Percentiles rank a stretch among this genome's conserved stretches.
Evolutionary conservation across 2,329 filamentous ascomycete genomes (phyloP).

Genomic region (Aspergillus amoenus): DNA sequence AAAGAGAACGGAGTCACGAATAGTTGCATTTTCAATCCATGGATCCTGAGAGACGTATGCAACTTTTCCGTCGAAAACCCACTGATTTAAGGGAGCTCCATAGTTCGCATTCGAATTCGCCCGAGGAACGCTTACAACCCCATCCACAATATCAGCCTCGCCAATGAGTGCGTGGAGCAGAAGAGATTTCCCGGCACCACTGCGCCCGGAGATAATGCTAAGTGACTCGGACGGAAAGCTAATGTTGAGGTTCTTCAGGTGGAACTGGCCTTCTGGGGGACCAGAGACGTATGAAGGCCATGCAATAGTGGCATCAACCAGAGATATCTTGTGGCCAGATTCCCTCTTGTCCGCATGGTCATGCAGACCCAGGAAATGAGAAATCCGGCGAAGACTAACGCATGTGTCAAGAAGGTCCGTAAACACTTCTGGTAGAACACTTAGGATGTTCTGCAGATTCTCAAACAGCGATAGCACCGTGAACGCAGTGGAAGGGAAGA

Average conservation of each 20-base stretch:
- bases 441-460: conserved; percentile 71
- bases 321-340: conserved; percentile 60
- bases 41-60: conserved; percentile 78
- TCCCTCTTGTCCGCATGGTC: conserved; percentile 57
- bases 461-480: conserved; percentile 68
- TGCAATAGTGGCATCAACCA: conserved; percentile 66
- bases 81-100: conserved; percentile 58
- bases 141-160: conserved; percentile 67
- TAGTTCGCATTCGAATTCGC: too few species aligned
- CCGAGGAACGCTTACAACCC: conserved; percentile 54
- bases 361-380: conserved; percentile 68
- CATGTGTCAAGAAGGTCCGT: conserved; percentile 69
- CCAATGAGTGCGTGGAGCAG: conserved; percentile 72
- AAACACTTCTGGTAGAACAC: conserved; percentile 71
- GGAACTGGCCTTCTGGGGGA: conserved; percentile 53
- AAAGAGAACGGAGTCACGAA: conserved; percentile 76
- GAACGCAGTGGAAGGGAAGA: conserved; percentile 74
- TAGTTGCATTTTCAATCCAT: conserved; percentile 81
- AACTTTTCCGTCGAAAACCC: conserved; percentile 68
- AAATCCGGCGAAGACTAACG: conserved; percentile 69
- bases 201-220: conserved; percentile 72
- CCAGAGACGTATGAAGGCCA: too few species aligned
- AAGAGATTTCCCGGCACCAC: conserved; percentile 74
- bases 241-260: conserved; percentile 46
- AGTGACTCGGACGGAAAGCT: conserved; percentile 67